A percentile compares a stretch with the other conserved stretches of the same genome.
Conservation (phyloP, 352 stramenopile species). For the Aphanomyces invadans region DNA sequence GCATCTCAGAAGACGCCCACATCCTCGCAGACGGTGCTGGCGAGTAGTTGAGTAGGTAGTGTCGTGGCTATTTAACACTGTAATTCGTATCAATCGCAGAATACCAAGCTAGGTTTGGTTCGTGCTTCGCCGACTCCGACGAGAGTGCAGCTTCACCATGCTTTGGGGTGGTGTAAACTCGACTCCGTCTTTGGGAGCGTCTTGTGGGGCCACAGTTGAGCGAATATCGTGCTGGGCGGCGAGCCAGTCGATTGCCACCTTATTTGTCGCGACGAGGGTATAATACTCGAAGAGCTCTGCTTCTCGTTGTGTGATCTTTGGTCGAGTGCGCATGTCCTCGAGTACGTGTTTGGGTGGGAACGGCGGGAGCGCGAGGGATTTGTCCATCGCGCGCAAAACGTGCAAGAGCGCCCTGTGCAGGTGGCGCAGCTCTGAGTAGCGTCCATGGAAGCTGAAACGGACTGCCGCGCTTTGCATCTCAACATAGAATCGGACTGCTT, state of each 20-base stretch:
- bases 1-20: constrained; percentile 2
- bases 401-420: not conserved
- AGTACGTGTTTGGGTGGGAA: constrained; percentile 22
- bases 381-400: not conserved
- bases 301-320: constrained; percentile 4
- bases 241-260: constrained; percentile 6
- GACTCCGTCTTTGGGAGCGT: constrained; percentile 11
- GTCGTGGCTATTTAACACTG: constrained; percentile 7
- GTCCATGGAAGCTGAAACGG: constrained; percentile 22
- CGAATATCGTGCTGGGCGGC: not conserved
- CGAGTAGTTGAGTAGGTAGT: not conserved
- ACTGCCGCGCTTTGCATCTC: constrained; percentile 16
- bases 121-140: not conserved
- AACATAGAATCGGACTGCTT: constrained; percentile 22
- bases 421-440: constrained; percentile 18
- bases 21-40: not conserved
- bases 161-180: constrained; percentile 12
- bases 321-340: constrained; percentile 9
- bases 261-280: constrained; percentile 9
- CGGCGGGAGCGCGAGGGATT: not conserved
- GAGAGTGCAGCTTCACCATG: not conserved
- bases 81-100: not conserved
- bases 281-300: constrained; percentile 23
- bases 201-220: not conserved
- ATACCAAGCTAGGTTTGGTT: not conserved